Percentiles rank a stretch among this genome's conserved stretches.
Conservation (phyloP, 352 stramenopile genomes). For the Phytophthora palmivora region DNA sequence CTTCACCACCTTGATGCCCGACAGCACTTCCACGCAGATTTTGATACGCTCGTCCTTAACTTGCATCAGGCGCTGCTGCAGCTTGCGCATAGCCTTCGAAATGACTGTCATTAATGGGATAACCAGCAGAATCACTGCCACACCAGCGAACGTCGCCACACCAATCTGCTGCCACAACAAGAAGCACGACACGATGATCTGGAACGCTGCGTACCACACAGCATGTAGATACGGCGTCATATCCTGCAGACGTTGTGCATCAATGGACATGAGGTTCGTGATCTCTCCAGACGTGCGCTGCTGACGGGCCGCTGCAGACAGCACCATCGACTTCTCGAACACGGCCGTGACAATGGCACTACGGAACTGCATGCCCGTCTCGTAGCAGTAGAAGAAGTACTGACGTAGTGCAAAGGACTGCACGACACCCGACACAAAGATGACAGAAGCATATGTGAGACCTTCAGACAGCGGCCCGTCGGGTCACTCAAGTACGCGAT, state of each 20-base stretch:
- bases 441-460: constrained; percentile 63
- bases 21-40: constrained; percentile 76
- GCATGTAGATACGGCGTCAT: constrained; percentile 95
- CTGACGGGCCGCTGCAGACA: constrained; percentile 75
- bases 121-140: constrained; percentile 94
- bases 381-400: constrained; percentile 90
- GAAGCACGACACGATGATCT: constrained; percentile 79
- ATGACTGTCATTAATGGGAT: constrained; percentile 93
- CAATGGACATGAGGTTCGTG: constrained; percentile 98
- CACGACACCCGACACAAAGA: constrained; percentile 77
- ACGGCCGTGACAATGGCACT: constrained; percentile 78
- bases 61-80: constrained; percentile 89
- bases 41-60: constrained; percentile 94
- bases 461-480: constrained; percentile 56
- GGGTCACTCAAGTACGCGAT: constrained; percentile 82
- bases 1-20: constrained; percentile 67
- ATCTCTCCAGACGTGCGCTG: constrained; percentile 94
- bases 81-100: constrained; percentile 83
- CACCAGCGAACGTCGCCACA: constrained; percentile 89
- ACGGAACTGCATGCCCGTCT: constrained; percentile 79
- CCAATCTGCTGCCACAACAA: constrained; percentile 83
- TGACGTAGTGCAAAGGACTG: constrained; percentile 81
- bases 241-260: constrained; percentile 96
- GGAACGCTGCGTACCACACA: constrained; percentile 88
- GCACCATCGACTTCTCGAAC: constrained; percentile 88